phyloP scores from a whole-genome alignment of 805 yeast species.

The Cyberlindnera suaveolens region DNA sequence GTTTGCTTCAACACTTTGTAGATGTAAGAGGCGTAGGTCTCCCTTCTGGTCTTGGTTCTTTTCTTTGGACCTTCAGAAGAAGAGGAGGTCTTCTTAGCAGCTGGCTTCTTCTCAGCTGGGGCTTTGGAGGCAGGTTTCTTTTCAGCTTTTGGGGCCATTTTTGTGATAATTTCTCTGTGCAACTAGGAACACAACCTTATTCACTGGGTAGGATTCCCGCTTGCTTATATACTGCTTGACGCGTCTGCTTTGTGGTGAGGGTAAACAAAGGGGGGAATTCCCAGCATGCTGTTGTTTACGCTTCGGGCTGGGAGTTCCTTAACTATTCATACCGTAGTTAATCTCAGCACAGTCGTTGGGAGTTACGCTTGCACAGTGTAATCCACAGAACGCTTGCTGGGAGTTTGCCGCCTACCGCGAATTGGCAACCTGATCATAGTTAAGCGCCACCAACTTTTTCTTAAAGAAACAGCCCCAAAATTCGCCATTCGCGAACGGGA shows the following conservation, averaged over 20 bases:
- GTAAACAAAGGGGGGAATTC: constrained; percentile 2
- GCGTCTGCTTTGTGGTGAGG: background rate
- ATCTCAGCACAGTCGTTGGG: constrained; percentile 1
- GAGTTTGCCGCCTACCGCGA: background rate
- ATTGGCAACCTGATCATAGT: background rate
- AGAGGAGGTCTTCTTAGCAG: constrained; percentile 84
- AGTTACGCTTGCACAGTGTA: background rate
- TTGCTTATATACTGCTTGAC: constrained; percentile 6
- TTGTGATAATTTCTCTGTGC: constrained; percentile 37
- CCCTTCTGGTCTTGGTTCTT: constrained; percentile 95
- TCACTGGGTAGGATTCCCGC: constrained; percentile 2
- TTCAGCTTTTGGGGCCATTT: constrained; percentile 55
- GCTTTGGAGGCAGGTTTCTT: constrained; percentile 86
- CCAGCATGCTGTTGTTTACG: constrained; percentile 6
- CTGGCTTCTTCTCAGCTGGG: constrained; percentile 93
- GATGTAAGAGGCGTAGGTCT: constrained; percentile 94
- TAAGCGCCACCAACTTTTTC: background rate
- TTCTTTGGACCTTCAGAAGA: constrained; percentile 75
- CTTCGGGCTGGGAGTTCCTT: background rate
- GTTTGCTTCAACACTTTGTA: constrained; percentile 98
- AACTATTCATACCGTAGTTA: background rate
- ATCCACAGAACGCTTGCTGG: constrained; percentile 7
- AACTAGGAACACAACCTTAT: background rate
- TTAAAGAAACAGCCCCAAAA: background rate
- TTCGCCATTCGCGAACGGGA: background rate